These are phyloP conservation scores for Mycocentrospora acerina DNA, from an alignment of 2,329 filamentous ascomycete genomes.

Conservation along the genomic window DNA sequence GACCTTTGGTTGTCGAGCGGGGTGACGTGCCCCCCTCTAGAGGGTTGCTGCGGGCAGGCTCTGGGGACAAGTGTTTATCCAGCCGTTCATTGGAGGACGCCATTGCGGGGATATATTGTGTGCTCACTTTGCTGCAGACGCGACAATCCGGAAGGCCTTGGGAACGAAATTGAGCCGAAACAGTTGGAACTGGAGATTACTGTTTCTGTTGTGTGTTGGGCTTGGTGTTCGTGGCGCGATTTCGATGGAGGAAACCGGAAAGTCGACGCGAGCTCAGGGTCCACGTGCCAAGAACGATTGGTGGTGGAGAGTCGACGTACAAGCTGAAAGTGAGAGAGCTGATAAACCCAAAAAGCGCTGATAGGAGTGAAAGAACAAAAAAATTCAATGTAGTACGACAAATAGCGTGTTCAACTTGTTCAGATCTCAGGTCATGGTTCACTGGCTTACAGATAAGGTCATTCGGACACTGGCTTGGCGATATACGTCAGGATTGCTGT, in stretches of 20 bases:
- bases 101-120: constrained; percentile 16
- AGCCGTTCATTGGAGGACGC: constrained; percentile 30
- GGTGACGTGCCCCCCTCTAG: constrained; percentile 31
- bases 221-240: constrained; percentile 11
- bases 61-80: constrained; percentile 17
- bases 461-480: constrained; percentile 11
- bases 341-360: not conserved
- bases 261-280: constrained; percentile 17
- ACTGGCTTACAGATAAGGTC: constrained; percentile 6
- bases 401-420: not conserved
- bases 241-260: constrained; percentile 1
- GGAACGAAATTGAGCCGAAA: constrained; percentile 3
- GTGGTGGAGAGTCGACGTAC: not conserved
- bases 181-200: constrained; percentile 3
- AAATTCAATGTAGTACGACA: not conserved
- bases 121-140: constrained; percentile 3
- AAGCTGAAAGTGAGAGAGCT: constrained; percentile 1
- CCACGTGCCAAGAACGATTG: constrained; percentile 36
- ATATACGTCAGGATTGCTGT: constrained; percentile 17
- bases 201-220: constrained; percentile 4
- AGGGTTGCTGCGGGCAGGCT: constrained; percentile 13
- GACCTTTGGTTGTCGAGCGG: constrained; percentile 32
- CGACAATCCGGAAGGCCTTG: constrained; percentile 7
- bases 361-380: too few species aligned
- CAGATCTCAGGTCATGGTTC: not conserved